phyloP scores from a whole-genome alignment of 1,284 basidiomycete genomes.

The Melampsora larici-populina region DNA sequence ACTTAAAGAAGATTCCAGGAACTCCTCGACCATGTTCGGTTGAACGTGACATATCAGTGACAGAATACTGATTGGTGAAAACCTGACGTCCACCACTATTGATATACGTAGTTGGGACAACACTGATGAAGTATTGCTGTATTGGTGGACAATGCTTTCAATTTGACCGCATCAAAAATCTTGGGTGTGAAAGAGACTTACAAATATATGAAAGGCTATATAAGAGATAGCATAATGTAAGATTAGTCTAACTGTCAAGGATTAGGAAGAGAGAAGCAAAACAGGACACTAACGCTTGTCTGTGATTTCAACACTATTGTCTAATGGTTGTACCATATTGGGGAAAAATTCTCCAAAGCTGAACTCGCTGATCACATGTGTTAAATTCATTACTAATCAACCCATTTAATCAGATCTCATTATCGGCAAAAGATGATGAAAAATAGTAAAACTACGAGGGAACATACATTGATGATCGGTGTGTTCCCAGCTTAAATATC shows the following conservation, averaged over 20 bases:
- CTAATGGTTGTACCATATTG: conserved; percentile 88
- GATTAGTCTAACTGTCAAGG: conserved; percentile 16
- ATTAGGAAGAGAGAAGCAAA: not conserved
- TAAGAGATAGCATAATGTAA: not conserved
- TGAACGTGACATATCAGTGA: conserved; percentile 81
- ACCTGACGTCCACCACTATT: conserved; percentile 63
- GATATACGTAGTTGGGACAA: conserved; percentile 91
- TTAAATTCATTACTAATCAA: conserved; percentile 82
- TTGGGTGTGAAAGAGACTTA: not conserved
- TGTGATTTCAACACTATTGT: conserved; percentile 69
- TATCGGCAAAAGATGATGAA: conserved; percentile 8
- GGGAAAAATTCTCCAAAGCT: conserved; percentile 96
- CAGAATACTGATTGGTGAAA: conserved; percentile 87
- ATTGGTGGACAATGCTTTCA: not conserved
- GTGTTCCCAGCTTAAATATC: conserved; percentile 80
- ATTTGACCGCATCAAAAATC: not conserved
- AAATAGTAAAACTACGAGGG: conserved; percentile 8
- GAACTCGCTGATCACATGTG: conserved; percentile 92
- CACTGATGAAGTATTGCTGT: conserved; percentile 93
- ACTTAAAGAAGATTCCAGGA: conserved; percentile 57
- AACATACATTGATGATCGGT: conserved; percentile 74
- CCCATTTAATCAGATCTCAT: not conserved
- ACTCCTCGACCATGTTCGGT: conserved; percentile 74
- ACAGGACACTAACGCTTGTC: conserved; percentile 64
- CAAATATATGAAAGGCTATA: conserved; percentile 34